Evolutionary conservation across 192 early-diverging fungal species (phyloP), one percentile per base, ranked within the genome.

Genomic region (Fimicolochytrium jonesii): DNA sequence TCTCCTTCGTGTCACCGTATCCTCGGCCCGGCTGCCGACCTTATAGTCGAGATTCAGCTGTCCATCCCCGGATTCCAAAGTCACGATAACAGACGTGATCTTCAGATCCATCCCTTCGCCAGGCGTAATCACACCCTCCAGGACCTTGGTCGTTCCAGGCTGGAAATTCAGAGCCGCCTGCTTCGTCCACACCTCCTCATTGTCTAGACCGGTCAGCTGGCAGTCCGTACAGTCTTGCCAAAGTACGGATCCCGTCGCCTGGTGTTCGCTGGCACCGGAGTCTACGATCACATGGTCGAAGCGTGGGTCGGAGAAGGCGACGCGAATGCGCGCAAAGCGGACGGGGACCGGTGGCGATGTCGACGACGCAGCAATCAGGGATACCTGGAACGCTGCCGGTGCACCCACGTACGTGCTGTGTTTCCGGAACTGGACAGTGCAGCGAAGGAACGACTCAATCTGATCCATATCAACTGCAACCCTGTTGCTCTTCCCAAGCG

Each of bases 381-480:
- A 69, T 33, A 91, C 65, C 57, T 91, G 90, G 48, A 86, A 91
- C 22, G 51, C 57, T 0, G 79, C 76, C 11, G 74, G 56, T 0
- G 73, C 69, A 4, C 79, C 77, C 23, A 89, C 82, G 70, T 83
- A 87, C 15, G 71, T 73, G n/a, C 67, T 60, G 4, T 65, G 32
- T 33, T 69, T 77, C 17, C 47, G 43, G 36, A 77, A 68, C 49
- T 70, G 70, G 0, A 72, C 56, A 1, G 18, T 41, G 43, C 62
- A 68, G 49, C 47, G 61, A 66, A 85, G 56, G 50, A 90, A 90
- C 0, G 79, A 55, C 51, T 86, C 82, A 32, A 88, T 76, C 29
- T 83, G 74, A 36, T 85, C 80, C 89, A 90, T 89, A 18, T 77
- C 74, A 1, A 80, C 35, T 17, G 42, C 31, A 39, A 69, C 59